Conservation (phyloP, 352 stramenopile species). For the Phytophthora hibernalis region DNA sequence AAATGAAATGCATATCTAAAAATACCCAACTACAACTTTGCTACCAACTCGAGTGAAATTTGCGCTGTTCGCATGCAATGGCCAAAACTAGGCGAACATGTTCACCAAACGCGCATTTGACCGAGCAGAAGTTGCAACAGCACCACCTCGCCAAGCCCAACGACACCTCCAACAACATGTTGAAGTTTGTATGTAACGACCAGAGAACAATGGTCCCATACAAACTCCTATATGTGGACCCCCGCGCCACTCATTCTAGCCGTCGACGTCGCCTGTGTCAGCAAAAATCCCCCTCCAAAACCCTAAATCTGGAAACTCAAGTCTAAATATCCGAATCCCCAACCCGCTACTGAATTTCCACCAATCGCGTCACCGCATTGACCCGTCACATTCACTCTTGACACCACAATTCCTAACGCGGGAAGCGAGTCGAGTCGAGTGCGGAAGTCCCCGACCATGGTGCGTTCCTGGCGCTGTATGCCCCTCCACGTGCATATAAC, state of each 20-base stretch:
- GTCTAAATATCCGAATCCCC: not conserved
- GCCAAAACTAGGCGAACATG: not conserved
- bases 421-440: slow-evolving; percentile 14
- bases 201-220: slow-evolving; percentile 32
- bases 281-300: slow-evolving; percentile 11
- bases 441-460: slow-evolving; percentile 26
- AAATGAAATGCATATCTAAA: not conserved
- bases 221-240: slow-evolving; percentile 30
- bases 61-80: not conserved
- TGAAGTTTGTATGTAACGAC: slow-evolving; percentile 27
- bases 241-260: slow-evolving; percentile 31
- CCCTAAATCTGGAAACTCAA: slow-evolving; percentile 7
- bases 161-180: slow-evolving; percentile 15
- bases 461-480: slow-evolving; percentile 7
- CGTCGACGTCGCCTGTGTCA: slow-evolving; percentile 37
- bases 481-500: not conserved
- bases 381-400: slow-evolving; percentile 19
- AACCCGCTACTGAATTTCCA: slow-evolving; percentile 14
- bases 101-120: not conserved
- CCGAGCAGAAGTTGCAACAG: not conserved
- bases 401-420: slow-evolving; percentile 1
- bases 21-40: not conserved
- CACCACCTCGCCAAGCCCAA: not conserved
- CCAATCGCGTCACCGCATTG: slow-evolving; percentile 18
- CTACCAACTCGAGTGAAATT: not conserved